Base-by-base conservation (phyloP, 139 green algal genomes). In the Chlamydomonas schloesseri region DNA sequence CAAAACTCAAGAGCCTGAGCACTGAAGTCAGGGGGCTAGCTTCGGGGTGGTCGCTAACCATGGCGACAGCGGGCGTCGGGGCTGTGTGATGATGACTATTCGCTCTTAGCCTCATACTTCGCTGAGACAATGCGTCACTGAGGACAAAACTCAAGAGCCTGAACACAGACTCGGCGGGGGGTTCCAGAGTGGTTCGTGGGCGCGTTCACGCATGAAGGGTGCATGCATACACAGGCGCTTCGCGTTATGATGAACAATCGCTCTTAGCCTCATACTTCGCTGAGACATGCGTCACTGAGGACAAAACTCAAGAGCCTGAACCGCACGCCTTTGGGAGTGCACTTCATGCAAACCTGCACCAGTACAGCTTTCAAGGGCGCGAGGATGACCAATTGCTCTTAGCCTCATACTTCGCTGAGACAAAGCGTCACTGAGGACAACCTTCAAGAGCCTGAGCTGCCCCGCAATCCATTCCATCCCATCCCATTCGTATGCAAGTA, bases 181-280 rank as follows among this genome's bases (percentile, higher is more conserved):
- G 42, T 50, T 5, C 8, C 42, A 50, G 42, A 50, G n/a, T 50
- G 42, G 42, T 8, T 50, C 6, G 42, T 50, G 42, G 42, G 42
- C 42, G 42, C 42, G 5, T 50, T 50, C 6, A 50, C 42, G n/a
- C 42, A 50, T 50, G n/a, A n/a, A n/a, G n/a, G n/a, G n/a, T 50
- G 6, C 42, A 50, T 50, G 42, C 42, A 50, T 50, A 50, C 42
- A 50, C 6, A 50, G 42, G 8, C 5, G 42, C 42, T 5, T 50
- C n/a, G 42, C 42, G 68, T 17, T 4, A 81, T 37, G 79, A 85
- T 76, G 79, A 76, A 26, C 33, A 23, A 53, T 58, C 26, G 23
- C 50, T 67, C 50, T 85, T 75, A 83, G 79, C 79, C 79, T 85
- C 79, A 85, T 76, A 85, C 79, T 85, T 85, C 79, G 79, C 79